Evolutionary conservation across 345 rosid species (phyloP).

Genomic region (Euphorbia lathyris): DNA sequence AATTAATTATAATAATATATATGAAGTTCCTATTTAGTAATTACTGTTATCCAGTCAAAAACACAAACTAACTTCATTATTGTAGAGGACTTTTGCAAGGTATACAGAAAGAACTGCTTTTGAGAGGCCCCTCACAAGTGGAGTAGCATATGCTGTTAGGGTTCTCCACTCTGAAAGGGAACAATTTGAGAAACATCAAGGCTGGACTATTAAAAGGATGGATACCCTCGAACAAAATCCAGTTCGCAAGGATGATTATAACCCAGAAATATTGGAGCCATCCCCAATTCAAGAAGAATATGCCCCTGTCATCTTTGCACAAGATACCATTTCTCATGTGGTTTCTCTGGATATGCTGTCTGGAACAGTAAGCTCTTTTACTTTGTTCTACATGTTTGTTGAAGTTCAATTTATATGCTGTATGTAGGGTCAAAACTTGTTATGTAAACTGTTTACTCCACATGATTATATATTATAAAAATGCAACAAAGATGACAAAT

Average conservation of each 20-base stretch:
- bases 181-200: conserved; percentile 86
- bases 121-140: conserved; percentile 97
- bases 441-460: too few relatives aligned
- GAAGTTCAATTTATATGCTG: conserved; percentile 2
- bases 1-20: too few relatives aligned
- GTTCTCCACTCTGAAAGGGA: conserved; percentile 89
- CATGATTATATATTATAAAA: too few relatives aligned
- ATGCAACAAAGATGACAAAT: too few relatives aligned
- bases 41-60: conserved; percentile 12
- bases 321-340: conserved; percentile 85
- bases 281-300: conserved; percentile 87
- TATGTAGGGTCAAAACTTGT: too few relatives aligned
- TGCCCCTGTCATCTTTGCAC: conserved; percentile 98
- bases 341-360: conserved; percentile 93
- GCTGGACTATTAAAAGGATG: conserved; percentile 91
- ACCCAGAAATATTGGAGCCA: conserved; percentile 58
- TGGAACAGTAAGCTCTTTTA: conserved; percentile 62
- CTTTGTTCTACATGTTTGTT: conserved; percentile 12
- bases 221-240: conserved; percentile 66
- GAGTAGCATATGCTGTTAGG: conserved; percentile 95
- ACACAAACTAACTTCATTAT: conserved; percentile 33
- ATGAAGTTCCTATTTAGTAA: too few relatives aligned
- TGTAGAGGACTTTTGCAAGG: conserved; percentile 79
- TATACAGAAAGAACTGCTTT: conserved; percentile 94
- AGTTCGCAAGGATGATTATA: conserved; percentile 73